Percentiles rank a stretch among this genome's conserved stretches.
These are phyloP conservation scores for Colletotrichum sansevieriae DNA, from an alignment of 2,329 filamentous ascomycete species.

Conservation along the genomic window DNA sequence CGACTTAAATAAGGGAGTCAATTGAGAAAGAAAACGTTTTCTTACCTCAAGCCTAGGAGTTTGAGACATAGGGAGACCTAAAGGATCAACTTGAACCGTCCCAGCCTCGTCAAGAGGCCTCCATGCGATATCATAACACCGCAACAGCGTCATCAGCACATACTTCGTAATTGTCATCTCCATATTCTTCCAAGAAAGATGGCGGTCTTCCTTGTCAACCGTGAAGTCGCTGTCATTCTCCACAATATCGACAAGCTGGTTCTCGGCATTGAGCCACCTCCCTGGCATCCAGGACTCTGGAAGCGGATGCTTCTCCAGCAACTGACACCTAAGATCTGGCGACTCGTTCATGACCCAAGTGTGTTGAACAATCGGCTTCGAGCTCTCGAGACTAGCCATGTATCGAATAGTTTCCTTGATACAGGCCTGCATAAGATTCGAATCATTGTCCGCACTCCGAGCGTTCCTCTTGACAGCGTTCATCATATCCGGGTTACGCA, in stretches of 20 bases:
- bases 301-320: not conserved
- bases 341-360: not conserved
- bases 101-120: constrained; percentile 12
- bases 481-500: constrained; percentile 42
- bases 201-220: constrained; percentile 16
- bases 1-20: not conserved
- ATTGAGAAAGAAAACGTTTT: no score
- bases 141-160: constrained; percentile 37
- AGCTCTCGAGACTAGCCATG: constrained; percentile 37
- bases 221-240: constrained; percentile 12
- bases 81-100: constrained; percentile 24
- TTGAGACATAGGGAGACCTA: constrained; percentile 42
- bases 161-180: constrained; percentile 31
- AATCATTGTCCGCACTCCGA: constrained; percentile 26
- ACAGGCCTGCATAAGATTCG: constrained; percentile 40
- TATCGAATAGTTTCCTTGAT: constrained; percentile 43
- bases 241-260: constrained; percentile 30
- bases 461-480: constrained; percentile 38
- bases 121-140: constrained; percentile 43
- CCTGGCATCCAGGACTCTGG: constrained; percentile 41
- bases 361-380: constrained; percentile 23
- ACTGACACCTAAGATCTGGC: not conserved
- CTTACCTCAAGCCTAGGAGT: constrained; percentile 39
- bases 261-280: constrained; percentile 42
- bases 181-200: constrained; percentile 36